Percentiles rank a stretch among this genome's conserved stretches.
Conservation (phyloP, 1,139 yeast genomes). For the Blastobotrys illinoisensis region DNA sequence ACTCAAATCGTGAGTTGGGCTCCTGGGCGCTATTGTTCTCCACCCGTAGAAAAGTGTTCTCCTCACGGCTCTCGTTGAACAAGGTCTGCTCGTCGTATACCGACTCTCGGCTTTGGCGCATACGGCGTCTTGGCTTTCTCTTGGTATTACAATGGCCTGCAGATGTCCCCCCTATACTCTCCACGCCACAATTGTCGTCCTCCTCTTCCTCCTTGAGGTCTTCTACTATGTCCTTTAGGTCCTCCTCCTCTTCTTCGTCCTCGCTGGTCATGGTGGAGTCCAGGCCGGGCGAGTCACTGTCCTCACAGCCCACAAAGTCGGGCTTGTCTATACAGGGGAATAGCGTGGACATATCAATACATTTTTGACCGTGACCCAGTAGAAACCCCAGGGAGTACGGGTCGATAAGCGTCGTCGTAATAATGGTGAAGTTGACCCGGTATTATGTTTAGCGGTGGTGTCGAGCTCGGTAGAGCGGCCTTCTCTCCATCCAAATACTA, state of each 20-base stretch:
- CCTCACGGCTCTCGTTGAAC: conserved; percentile 5
- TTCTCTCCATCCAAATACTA: background rate
- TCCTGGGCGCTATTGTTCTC: background rate
- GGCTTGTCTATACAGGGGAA: background rate
- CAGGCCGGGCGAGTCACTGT: background rate
- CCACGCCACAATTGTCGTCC: background rate
- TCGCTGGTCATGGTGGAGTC: background rate
- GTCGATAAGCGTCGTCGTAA: background rate
- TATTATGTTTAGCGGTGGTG: no score
- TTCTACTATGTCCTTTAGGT: background rate
- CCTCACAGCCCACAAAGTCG: background rate
- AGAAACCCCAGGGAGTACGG: background rate
- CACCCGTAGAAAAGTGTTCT: conserved; percentile 1
- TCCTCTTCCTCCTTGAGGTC: background rate
- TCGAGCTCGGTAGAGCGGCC: background rate
- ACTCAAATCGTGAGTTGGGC: background rate
- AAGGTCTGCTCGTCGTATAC: conserved; percentile 3
- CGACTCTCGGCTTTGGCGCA: background rate
- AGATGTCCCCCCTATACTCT: background rate
- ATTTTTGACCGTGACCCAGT: background rate
- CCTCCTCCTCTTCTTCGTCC: background rate
- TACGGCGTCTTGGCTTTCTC: background rate
- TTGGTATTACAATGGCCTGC: background rate
- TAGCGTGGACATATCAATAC: background rate
- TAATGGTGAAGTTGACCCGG: background rate